Percentiles rank a stretch among this genome's conserved stretches.
phyloP scores from a whole-genome alignment of 495 filamentous ascomycete species.

The Penicillium egyptiacum region DNA sequence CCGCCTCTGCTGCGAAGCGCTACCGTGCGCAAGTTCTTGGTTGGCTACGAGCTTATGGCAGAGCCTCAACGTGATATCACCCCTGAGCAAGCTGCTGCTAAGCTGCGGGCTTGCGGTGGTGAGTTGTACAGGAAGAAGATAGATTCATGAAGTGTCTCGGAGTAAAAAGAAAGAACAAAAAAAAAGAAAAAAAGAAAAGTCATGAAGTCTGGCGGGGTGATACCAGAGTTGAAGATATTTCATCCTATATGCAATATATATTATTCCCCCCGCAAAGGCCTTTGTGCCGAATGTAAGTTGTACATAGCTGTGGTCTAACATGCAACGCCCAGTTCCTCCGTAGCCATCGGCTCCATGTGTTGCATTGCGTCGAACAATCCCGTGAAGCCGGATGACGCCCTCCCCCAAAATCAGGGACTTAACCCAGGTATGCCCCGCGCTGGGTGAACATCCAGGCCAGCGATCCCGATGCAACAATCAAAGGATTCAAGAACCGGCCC shows the following conservation, averaged over 20 bases:
- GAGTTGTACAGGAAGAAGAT: conserved; percentile 78
- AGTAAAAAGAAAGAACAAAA: background rate
- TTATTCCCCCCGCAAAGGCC: background rate
- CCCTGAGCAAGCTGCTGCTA: conserved; percentile 87
- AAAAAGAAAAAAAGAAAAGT: too few species aligned
- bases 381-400: background rate
- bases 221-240: background rate
- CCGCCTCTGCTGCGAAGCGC: conserved; percentile 90
- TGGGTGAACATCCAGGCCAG: conserved; percentile 81
- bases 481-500: conserved; percentile 66
- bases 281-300: background rate
- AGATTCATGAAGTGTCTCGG: conserved; percentile 18
- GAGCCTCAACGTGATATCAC: conserved; percentile 98
- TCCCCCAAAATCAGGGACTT: background rate
- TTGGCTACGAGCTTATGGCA: conserved; percentile 86
- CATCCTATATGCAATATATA: background rate
- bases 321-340: background rate
- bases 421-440: conserved; percentile 37
- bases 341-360: background rate
- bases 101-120: conserved; percentile 71
- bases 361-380: background rate
- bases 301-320: background rate
- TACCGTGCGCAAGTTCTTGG: conserved; percentile 91
- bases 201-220: background rate
- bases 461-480: conserved; percentile 68